A percentile compares a stretch with the other conserved stretches of the same genome.
These are phyloP conservation scores for Populus alba DNA, from an alignment of 345 rosid species.

Conservation along the genomic window DNA sequence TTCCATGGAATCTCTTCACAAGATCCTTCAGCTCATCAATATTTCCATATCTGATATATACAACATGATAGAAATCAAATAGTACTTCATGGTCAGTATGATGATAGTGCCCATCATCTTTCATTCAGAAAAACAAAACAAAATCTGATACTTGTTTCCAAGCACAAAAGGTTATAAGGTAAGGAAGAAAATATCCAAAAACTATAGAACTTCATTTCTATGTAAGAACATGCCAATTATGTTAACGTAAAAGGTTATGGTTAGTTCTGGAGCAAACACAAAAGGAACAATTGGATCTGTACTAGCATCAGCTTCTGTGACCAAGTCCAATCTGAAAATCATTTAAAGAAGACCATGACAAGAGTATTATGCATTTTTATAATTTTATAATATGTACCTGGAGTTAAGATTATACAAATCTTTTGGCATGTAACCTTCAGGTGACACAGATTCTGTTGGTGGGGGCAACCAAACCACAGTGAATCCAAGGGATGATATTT, in stretches of 20 bases:
- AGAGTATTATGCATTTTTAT: neutral
- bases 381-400: conserved; percentile 46
- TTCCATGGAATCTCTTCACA: conserved; percentile 61
- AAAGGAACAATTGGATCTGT: neutral
- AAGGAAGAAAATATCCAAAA: neutral
- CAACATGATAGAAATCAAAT: conserved; percentile 8
- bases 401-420: conserved; percentile 88
- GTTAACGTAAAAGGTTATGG: neutral
- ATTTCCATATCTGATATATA: conserved; percentile 66
- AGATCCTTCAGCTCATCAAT: conserved; percentile 76
- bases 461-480: conserved; percentile 94
- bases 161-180: neutral
- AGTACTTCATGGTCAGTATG: conserved; percentile 8
- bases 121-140: neutral
- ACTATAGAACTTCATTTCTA: neutral
- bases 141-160: neutral
- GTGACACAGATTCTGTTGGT: conserved; percentile 95
- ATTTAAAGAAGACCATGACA: neutral
- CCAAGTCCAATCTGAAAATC: neutral
- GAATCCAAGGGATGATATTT: conserved; percentile 76
- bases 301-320: conserved; percentile 2
- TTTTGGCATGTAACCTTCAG: conserved; percentile 98
- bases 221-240: neutral
- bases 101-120: neutral
- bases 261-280: neutral